phyloP scores from a whole-genome alignment of 2,329 filamentous ascomycete species.

The Colletotrichum trifolii region DNA sequence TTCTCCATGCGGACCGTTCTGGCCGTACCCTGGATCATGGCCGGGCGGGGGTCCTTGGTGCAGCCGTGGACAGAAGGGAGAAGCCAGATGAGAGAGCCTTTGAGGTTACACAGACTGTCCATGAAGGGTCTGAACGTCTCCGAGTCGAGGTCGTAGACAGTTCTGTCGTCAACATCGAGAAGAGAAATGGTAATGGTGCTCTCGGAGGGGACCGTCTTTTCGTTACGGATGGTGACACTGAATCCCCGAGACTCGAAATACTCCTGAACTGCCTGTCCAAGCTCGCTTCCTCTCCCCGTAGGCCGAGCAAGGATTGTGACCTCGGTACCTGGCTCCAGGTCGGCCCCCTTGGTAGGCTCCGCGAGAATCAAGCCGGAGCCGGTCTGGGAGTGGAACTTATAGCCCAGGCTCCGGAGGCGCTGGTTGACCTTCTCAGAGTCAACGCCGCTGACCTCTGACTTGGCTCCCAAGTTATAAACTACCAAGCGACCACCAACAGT shows the following conservation, averaged over 20 bases:
- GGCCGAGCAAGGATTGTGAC: not conserved
- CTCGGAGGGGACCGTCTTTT: not conserved
- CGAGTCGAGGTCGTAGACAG: constrained; percentile 41
- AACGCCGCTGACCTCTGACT: rapidly evolving
- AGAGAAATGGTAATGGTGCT: constrained; percentile 38
- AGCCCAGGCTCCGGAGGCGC: constrained; percentile 8
- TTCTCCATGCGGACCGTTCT: constrained; percentile 46
- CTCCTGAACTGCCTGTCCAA: not conserved
- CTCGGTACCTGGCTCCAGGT: constrained; percentile 2
- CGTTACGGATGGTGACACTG: not conserved
- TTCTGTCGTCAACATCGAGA: constrained; percentile 42
- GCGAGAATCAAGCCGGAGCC: constrained; percentile 8
- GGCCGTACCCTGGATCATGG: constrained; percentile 43
- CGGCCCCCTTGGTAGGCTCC: constrained; percentile 1
- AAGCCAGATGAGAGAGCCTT: constrained; percentile 44
- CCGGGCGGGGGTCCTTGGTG: constrained; percentile 43
- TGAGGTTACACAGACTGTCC: constrained; percentile 23
- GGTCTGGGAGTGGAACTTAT: constrained; percentile 9
- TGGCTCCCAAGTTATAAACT: not conserved
- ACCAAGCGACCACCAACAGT: not conserved
- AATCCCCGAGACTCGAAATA: constrained; percentile 2
- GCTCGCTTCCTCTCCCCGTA: not conserved
- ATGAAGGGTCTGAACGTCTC: constrained; percentile 25
- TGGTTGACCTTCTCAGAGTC: not conserved
- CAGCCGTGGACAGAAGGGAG: constrained; percentile 41